These are phyloP conservation scores for Penicillium sp. DNA, from an alignment of 2,329 filamentous ascomycete species.

Conservation along the genomic window DNA sequence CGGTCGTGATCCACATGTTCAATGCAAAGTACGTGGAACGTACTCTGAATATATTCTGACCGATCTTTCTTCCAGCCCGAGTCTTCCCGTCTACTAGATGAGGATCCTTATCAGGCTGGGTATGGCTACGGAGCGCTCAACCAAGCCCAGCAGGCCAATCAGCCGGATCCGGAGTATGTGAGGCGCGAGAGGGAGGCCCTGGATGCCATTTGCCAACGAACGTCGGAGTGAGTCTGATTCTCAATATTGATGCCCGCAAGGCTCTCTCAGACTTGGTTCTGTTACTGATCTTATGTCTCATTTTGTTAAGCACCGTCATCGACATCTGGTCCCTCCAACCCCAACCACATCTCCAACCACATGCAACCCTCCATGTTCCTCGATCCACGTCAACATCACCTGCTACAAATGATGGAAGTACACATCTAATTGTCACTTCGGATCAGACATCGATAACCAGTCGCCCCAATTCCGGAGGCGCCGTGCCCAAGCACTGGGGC, in stretches of 20 bases:
- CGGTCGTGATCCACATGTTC: constrained; percentile 4
- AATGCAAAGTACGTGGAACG: constrained; percentile 13
- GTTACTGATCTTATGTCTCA: neutral
- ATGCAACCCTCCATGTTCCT: constrained; percentile 35
- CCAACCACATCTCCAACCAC: constrained; percentile 41
- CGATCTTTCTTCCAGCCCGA: constrained; percentile 30
- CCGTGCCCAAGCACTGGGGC: constrained; percentile 44
- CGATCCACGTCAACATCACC: constrained; percentile 27
- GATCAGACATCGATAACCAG: constrained; percentile 13
- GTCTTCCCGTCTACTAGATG: constrained; percentile 46
- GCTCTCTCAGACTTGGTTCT: neutral
- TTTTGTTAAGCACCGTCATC: constrained; percentile 40
- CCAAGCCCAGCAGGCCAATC: constrained; percentile 35
- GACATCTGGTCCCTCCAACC: constrained; percentile 48
- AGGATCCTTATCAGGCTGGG: constrained; percentile 45
- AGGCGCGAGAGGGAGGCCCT: constrained; percentile 47
- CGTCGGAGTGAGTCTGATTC: constrained; percentile 43
- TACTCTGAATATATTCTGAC: constrained; percentile 19
- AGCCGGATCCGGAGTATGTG: constrained; percentile 44
- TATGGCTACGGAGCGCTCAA: constrained; percentile 46
- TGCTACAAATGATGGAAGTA: constrained; percentile 16
- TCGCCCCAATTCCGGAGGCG: constrained; percentile 19
- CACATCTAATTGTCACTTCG: constrained; percentile 12
- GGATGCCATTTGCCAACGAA: constrained; percentile 47
- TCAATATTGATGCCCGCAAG: neutral